A percentile compares a stretch with the other conserved stretches of the same genome.
These are phyloP conservation scores for Tetradesmus lagerheimii DNA, from an alignment of 139 green algal species.

Conservation along the genomic window DNA sequence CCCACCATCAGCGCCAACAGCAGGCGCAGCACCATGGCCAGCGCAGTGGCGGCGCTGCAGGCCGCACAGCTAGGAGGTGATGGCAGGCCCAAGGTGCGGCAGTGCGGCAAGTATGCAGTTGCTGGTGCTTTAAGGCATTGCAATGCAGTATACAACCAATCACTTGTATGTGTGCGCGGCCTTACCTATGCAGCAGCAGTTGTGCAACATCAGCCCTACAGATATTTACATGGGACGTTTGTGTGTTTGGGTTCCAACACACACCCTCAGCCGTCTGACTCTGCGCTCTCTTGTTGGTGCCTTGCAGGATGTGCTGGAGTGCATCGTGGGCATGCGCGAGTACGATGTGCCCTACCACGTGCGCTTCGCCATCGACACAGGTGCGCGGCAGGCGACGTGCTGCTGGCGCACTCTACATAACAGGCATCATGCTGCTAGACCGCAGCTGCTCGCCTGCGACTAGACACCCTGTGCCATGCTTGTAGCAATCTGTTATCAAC, in stretches of 20 bases:
- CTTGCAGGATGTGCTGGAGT: slow-evolving; percentile 77
- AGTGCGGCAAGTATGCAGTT: not conserved
- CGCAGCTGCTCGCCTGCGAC: no score
- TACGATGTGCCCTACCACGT: slow-evolving; percentile 98
- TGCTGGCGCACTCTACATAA: not conserved
- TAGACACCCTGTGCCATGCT: no score
- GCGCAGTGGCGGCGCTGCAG: slow-evolving; percentile 30
- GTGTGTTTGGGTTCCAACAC: no score
- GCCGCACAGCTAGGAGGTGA: not conserved
- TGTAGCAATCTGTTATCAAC: no score
- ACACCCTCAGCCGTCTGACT: no score
- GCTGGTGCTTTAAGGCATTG: not conserved
- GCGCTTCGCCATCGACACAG: slow-evolving; percentile 94
- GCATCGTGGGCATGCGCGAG: slow-evolving; percentile 93
- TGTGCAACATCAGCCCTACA: no score
- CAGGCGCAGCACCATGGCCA: slow-evolving; percentile 23
- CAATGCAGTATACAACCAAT: not conserved
- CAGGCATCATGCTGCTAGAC: not conserved
- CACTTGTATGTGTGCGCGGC: no score
- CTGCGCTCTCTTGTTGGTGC: no score
- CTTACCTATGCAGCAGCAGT: no score
- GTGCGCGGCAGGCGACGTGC: slow-evolving; percentile 59
- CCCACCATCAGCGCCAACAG: slow-evolving; percentile 69
- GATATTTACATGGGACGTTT: no score
- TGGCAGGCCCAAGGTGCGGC: slow-evolving; percentile 20